A percentile compares a stretch with the other conserved stretches of the same genome.
Evolutionary conservation across 2,329 filamentous ascomycete genomes (phyloP).

Genomic region (Cordyceps militaris): DNA sequence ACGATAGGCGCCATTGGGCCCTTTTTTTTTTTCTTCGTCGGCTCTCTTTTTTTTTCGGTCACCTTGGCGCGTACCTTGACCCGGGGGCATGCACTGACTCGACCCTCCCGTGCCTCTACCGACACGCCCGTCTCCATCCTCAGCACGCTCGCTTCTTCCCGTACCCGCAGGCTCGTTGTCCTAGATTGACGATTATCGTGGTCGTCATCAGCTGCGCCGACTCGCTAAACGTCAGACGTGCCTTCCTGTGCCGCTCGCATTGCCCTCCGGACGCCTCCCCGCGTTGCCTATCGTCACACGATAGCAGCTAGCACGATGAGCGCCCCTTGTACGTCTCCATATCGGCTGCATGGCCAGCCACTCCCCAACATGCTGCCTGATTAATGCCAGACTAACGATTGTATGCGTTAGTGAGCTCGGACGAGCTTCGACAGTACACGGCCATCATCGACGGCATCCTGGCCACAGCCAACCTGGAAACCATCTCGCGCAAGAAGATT

Average conservation of each 20-base stretch:
- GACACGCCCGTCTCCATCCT: constrained; percentile 6
- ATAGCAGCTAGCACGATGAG: constrained; percentile 18
- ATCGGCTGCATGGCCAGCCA: neutral
- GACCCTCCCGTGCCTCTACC: constrained; percentile 2
- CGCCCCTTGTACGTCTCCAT: constrained; percentile 18
- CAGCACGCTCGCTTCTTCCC: neutral
- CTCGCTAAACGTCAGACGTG: no score
- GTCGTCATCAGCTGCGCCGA: neutral
- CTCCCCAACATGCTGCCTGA: neutral
- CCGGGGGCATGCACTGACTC: constrained; percentile 12
- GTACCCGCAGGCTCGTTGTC: neutral
- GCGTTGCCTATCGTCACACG: neutral
- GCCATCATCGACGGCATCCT: constrained; percentile 55
- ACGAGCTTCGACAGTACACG: constrained; percentile 47
- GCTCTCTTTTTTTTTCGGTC: neutral
- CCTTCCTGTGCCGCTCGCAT: neutral
- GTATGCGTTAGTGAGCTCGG: constrained; percentile 36
- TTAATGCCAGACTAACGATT: constrained; percentile 2
- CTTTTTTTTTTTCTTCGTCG: neutral
- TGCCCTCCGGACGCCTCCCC: neutral
- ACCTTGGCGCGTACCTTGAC: neutral
- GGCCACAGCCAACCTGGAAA: constrained; percentile 49
- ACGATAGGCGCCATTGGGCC: neutral
- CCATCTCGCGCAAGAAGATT: constrained; percentile 58
- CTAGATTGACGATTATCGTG: neutral